These are phyloP conservation scores for Xerocomellus dryophilus DNA, from an alignment of 768 basidiomycete genomes.

Conservation along the genomic window DNA sequence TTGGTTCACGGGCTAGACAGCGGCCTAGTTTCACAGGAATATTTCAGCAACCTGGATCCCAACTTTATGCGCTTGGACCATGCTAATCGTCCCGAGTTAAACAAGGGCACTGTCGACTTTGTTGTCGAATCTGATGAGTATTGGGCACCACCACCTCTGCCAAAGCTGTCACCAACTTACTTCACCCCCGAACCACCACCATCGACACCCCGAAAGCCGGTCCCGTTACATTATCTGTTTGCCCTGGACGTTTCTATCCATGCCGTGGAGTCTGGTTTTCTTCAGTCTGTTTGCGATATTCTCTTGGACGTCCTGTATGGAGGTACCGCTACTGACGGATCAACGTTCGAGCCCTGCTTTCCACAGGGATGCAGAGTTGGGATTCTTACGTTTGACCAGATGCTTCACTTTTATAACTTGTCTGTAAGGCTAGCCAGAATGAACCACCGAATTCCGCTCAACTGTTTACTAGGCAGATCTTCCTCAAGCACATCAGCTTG, in stretches of 20 bases:
- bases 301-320: conserved; percentile 68
- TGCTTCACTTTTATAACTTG: conserved; percentile 86
- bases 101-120: conserved; percentile 90
- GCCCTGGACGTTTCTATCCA: conserved; percentile 79
- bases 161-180: conserved; percentile 51
- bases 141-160: conserved; percentile 73
- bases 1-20: conserved; percentile 3
- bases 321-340: conserved; percentile 39
- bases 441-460: conserved; percentile 16
- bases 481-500: conserved; percentile 60
- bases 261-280: conserved; percentile 65
- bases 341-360: conserved; percentile 46
- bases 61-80: conserved; percentile 80
- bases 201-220: conserved; percentile 49
- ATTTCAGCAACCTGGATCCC: conserved; percentile 81
- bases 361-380: conserved; percentile 58
- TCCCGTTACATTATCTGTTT: conserved; percentile 77
- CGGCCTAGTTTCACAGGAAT: conserved; percentile 65
- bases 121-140: conserved; percentile 71
- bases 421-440: conserved; percentile 52
- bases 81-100: conserved; percentile 77
- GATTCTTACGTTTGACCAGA: conserved; percentile 77
- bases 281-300: conserved; percentile 60
- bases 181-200: conserved; percentile 48
- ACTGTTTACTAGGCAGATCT: conserved; percentile 39